Percentiles rank a stretch among this genome's conserved stretches.
These are phyloP conservation scores for Myxozyma kluyveri DNA, from an alignment of 805 yeast species.

Conservation along the genomic window DNA sequence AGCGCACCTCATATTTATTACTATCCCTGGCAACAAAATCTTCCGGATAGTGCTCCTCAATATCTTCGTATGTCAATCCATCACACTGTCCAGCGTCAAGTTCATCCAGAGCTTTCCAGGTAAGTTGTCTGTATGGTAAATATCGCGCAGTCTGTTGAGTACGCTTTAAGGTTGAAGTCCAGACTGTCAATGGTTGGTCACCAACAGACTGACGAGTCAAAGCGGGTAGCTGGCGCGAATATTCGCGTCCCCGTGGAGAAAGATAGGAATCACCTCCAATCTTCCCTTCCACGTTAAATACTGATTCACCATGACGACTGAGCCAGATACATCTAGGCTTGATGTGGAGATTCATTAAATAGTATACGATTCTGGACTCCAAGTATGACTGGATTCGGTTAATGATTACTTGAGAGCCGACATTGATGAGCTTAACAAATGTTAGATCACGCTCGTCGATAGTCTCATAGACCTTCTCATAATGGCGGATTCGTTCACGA, in stretches of 20 bases:
- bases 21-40: conserved; percentile 96
- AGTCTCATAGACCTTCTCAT: conserved; percentile 74
- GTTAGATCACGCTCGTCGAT: conserved; percentile 63
- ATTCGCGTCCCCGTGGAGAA: conserved; percentile 77
- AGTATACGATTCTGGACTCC: conserved; percentile 89
- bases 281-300: conserved; percentile 86
- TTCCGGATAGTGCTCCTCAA: conserved; percentile 79
- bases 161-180: conserved; percentile 91
- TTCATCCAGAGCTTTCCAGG: conserved; percentile 97
- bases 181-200: conserved; percentile 67
- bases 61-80: conserved; percentile 93
- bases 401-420: conserved; percentile 81
- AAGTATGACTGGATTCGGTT: conserved; percentile 84
- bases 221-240: conserved; percentile 77
- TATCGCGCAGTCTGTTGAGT: conserved; percentile 89
- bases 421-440: conserved; percentile 82
- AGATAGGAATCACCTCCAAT: conserved; percentile 93
- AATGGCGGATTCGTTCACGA: conserved; percentile 65
- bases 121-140: conserved; percentile 75
- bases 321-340: conserved; percentile 91
- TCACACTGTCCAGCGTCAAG: conserved; percentile 97
- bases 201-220: conserved; percentile 62
- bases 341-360: conserved; percentile 91
- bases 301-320: conserved; percentile 93
- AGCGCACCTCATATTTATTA: conserved; percentile 68